phyloP scores from a whole-genome alignment of 2,329 filamentous ascomycete species.

The Xylariaceae sp. region DNA sequence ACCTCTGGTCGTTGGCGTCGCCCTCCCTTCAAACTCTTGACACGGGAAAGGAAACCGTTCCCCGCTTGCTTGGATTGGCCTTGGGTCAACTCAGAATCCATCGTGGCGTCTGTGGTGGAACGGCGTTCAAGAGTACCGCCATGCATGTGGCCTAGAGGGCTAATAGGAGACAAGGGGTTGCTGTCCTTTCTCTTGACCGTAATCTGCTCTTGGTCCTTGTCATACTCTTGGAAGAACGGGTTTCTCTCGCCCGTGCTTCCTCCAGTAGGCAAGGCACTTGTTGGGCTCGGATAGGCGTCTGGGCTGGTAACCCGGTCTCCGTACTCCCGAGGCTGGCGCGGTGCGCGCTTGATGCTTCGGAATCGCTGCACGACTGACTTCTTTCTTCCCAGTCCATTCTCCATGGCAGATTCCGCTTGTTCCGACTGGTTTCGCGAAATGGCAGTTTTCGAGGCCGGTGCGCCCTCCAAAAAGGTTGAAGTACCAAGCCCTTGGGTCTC shows the following conservation, averaged over 20 bases:
- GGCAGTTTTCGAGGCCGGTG: constrained; percentile 76
- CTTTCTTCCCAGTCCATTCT: constrained; percentile 71
- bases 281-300: constrained; percentile 41
- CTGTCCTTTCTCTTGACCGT: constrained; percentile 37
- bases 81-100: constrained; percentile 42
- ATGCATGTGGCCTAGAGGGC: constrained; percentile 43
- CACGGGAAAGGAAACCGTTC: constrained; percentile 68
- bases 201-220: constrained; percentile 49
- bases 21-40: constrained; percentile 77
- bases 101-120: constrained; percentile 53
- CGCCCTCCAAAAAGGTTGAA: constrained; percentile 91
- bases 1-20: constrained; percentile 43
- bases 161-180: constrained; percentile 34
- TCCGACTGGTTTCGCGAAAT: constrained; percentile 73
- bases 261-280: constrained; percentile 33
- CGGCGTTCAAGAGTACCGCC: constrained; percentile 56
- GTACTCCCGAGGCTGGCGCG: constrained; percentile 54
- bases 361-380: constrained; percentile 93
- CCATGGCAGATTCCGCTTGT: constrained; percentile 50
- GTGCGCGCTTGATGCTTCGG: constrained; percentile 65
- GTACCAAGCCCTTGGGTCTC: constrained; percentile 83
- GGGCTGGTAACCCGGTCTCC: constrained; percentile 54
- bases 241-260: constrained; percentile 52
- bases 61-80: constrained; percentile 35
- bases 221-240: constrained; percentile 81